These are phyloP conservation scores for Actinomortierella ambigua DNA, from an alignment of 371 early-diverging fungal species.

Conservation along the genomic window DNA sequence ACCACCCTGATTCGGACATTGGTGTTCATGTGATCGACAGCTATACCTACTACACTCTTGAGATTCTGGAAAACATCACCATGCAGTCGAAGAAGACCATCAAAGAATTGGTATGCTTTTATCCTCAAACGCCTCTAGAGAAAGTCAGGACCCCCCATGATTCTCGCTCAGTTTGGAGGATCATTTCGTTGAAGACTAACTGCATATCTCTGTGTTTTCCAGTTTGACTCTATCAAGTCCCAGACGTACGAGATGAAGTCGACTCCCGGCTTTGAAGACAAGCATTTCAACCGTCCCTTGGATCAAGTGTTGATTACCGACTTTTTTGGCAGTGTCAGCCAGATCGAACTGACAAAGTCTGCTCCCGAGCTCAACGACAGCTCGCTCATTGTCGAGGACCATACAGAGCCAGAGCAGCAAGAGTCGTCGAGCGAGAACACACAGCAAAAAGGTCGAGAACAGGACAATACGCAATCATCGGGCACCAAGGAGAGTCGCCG, in stretches of 20 bases:
- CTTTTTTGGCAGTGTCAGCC: slow-evolving; percentile 94
- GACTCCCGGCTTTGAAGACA: slow-evolving; percentile 81
- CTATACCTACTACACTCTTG: slow-evolving; percentile 92
- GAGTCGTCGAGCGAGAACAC: neutral
- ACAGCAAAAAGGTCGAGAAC: too few species aligned
- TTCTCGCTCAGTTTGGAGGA: too few species aligned
- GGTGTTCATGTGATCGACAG: slow-evolving; percentile 97
- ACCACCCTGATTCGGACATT: slow-evolving; percentile 88
- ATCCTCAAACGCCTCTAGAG: neutral
- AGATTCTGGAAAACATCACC: slow-evolving; percentile 85
- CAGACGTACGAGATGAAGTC: slow-evolving; percentile 66
- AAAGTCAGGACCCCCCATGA: too few species aligned
- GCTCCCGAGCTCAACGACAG: slow-evolving; percentile 13
- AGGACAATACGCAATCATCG: too few species aligned
- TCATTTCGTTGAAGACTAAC: too few species aligned
- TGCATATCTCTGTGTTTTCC: neutral
- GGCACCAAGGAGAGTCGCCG: too few species aligned
- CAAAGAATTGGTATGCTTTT: slow-evolving; percentile 65
- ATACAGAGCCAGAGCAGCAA: neutral
- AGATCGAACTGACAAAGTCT: slow-evolving; percentile 75
- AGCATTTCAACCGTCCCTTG: slow-evolving; percentile 78
- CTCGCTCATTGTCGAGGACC: slow-evolving; percentile 4
- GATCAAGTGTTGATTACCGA: slow-evolving; percentile 85
- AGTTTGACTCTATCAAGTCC: slow-evolving; percentile 83
- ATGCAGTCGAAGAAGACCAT: slow-evolving; percentile 79